Percentiles rank a stretch among this genome's conserved stretches.
Evolutionary conservation across 179 eudicot genomes (phyloP).

Genomic region (Carnegiea gigantea): DNA sequence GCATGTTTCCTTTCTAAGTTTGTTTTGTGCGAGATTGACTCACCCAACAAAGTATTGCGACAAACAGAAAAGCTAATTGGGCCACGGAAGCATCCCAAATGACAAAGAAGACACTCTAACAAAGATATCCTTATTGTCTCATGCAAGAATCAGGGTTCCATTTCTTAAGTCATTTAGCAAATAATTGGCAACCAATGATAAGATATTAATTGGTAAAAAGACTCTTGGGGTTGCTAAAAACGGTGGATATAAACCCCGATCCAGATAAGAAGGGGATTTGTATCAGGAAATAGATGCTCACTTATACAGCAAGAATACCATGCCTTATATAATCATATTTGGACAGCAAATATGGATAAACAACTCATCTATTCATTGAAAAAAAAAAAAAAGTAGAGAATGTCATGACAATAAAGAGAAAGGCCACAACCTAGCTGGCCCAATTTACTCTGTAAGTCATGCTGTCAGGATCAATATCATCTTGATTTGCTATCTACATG

Average conservation of each 20-base stretch:
- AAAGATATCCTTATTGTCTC: neutral
- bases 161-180: neutral
- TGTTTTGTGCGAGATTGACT: neutral
- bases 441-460: slow-evolving; percentile 43
- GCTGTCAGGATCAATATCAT: slow-evolving; percentile 40
- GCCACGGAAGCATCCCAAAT: neutral
- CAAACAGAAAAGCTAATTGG: neutral
- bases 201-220: neutral
- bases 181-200: neutral
- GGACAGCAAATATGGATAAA: neutral
- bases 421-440: neutral
- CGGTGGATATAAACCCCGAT: neutral
- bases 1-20: neutral
- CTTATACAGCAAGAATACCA: neutral
- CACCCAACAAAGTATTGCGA: neutral
- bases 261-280: neutral
- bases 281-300: neutral
- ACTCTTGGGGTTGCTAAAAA: neutral
- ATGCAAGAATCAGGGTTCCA: neutral
- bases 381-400: neutral
- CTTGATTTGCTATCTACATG: slow-evolving; percentile 31
- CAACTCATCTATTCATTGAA: neutral
- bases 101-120: neutral
- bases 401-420: neutral
- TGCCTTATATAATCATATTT: neutral